phyloP scores from a whole-genome alignment of 257 asterid genomes.

The Scutellaria minor region DNA sequence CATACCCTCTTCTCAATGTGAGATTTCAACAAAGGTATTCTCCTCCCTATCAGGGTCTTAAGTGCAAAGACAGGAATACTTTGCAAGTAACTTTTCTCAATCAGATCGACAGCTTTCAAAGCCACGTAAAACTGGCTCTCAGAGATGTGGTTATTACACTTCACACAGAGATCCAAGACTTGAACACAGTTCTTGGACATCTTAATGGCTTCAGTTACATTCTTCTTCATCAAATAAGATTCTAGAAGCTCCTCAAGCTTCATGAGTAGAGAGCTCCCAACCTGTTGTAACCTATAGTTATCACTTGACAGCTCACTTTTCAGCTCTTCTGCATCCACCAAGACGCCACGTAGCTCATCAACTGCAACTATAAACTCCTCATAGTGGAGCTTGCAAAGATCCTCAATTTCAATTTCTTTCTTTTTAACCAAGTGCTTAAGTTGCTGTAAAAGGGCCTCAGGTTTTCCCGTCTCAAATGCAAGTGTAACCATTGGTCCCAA shows the following conservation, averaged over 20 bases:
- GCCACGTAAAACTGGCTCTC: slow-evolving; percentile 89
- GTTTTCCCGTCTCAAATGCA: slow-evolving; percentile 77
- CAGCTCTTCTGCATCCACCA: slow-evolving; percentile 93
- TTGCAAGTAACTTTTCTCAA: slow-evolving; percentile 72
- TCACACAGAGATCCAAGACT: slow-evolving; percentile 81
- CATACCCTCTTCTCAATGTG: slow-evolving; percentile 83
- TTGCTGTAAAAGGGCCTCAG: slow-evolving; percentile 79
- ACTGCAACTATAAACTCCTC: slow-evolving; percentile 92
- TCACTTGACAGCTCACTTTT: slow-evolving; percentile 84
- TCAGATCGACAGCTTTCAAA: slow-evolving; percentile 79
- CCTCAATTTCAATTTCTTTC: slow-evolving; percentile 93
- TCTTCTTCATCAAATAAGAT: slow-evolving; percentile 70
- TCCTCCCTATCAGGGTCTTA: slow-evolving; percentile 57
- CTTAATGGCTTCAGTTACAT: slow-evolving; percentile 81
- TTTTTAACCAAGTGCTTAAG: slow-evolving; percentile 72
- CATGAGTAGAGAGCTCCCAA: slow-evolving; percentile 70
- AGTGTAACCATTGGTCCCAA: slow-evolving; percentile 91
- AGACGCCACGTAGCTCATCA: slow-evolving; percentile 95
- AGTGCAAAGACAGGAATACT: slow-evolving; percentile 69
- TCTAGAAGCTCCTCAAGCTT: slow-evolving; percentile 91
- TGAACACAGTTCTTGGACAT: slow-evolving; percentile 77
- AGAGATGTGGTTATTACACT: slow-evolving; percentile 74
- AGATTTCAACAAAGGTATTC: slow-evolving; percentile 69
- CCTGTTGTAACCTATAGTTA: slow-evolving; percentile 79
- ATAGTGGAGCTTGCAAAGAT: slow-evolving; percentile 90